Conservation (phyloP, 1,139 yeast species). For the Magnusiomyces paraingens region DNA sequence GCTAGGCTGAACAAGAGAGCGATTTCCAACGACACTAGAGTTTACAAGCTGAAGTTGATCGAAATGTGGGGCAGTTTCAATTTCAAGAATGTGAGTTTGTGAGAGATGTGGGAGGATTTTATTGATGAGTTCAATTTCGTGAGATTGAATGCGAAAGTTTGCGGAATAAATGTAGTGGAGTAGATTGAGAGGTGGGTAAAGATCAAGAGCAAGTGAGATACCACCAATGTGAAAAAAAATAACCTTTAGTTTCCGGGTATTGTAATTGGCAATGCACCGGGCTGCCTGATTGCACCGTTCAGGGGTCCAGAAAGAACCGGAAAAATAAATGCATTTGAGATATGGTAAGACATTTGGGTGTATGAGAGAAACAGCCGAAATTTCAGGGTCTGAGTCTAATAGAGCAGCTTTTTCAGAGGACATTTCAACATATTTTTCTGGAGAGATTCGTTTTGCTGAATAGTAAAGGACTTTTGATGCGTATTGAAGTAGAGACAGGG, state of each 20-base stretch:
- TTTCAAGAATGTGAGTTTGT: background rate
- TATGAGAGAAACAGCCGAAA: background rate
- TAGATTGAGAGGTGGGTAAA: background rate
- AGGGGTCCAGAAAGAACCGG: background rate
- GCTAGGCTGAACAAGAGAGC: too few species aligned
- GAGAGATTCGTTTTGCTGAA: background rate
- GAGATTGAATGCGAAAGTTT: background rate
- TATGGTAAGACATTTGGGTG: background rate
- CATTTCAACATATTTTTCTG: background rate
- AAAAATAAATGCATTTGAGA: background rate
- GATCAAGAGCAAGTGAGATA: background rate
- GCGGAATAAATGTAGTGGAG: background rate
- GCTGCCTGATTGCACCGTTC: background rate
- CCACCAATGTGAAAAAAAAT: conserved; percentile 1
- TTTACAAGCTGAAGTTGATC: too few species aligned
- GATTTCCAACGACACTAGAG: too few species aligned
- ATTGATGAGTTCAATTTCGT: background rate
- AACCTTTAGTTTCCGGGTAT: background rate
- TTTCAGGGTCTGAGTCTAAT: background rate
- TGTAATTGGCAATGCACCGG: background rate
- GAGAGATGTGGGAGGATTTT: background rate
- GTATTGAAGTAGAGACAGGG: background rate
- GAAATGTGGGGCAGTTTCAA: background rate
- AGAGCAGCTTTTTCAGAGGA: background rate
- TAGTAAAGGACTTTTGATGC: background rate